Conservation (phyloP, 2,329 filamentous ascomycete genomes). For the Sarocladium oryzae region DNA sequence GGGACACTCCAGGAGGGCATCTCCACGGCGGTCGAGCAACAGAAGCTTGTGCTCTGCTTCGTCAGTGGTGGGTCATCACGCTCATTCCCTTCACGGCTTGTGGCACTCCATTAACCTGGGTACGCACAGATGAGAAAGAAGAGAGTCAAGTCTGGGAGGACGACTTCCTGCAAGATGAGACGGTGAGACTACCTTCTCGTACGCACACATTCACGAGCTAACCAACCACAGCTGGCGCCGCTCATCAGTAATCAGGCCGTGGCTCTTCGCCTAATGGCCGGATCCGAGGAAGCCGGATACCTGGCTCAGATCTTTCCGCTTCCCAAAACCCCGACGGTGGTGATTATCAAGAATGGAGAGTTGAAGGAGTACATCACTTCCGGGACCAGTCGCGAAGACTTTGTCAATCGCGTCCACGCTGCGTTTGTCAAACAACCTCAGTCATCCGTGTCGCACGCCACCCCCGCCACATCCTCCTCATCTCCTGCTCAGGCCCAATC, state of each 20-base stretch:
- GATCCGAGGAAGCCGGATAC: conserved; percentile 74
- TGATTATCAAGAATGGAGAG: conserved; percentile 74
- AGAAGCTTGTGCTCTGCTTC: conserved; percentile 79
- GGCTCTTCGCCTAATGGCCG: conserved; percentile 61
- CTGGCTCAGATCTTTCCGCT: conserved; percentile 77
- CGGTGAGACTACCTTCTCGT: conserved; percentile 32
- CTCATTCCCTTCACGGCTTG: neutral
- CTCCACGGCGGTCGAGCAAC: conserved; percentile 62
- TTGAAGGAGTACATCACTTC: conserved; percentile 69
- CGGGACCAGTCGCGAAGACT: conserved; percentile 59
- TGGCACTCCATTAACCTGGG: neutral
- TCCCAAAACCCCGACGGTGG: conserved; percentile 68
- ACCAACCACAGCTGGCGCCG: conserved; percentile 40
- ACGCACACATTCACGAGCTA: conserved; percentile 10
- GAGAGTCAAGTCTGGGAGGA: conserved; percentile 69
- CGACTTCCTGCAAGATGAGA: conserved; percentile 54
- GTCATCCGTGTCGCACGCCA: conserved; percentile 12
- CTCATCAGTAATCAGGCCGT: conserved; percentile 59
- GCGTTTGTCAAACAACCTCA: conserved; percentile 21
- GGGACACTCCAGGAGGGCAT: conserved; percentile 80
- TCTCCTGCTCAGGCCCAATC: neutral
- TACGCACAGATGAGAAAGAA: conserved; percentile 53
- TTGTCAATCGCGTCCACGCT: conserved; percentile 40
- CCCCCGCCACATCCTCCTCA: conserved; percentile 7
- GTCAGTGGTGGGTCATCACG: conserved; percentile 59